Conservation (phyloP, 1,139 yeast genomes). For the Taphrina wiesneri region DNA sequence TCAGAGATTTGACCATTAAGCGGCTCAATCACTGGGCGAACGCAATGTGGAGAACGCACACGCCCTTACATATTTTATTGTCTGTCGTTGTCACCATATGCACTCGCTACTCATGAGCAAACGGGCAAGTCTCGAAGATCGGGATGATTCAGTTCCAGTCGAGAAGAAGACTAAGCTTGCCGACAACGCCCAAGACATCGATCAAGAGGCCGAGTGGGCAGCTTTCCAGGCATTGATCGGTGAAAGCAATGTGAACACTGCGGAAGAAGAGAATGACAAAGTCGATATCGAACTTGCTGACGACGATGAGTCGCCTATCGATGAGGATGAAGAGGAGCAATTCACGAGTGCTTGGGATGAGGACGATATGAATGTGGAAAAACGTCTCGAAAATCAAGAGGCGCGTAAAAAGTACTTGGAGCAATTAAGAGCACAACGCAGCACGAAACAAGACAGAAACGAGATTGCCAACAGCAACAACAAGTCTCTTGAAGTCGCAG, state of each 20-base stretch:
- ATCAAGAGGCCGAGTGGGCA: conserved; percentile 30
- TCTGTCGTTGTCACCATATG: background rate
- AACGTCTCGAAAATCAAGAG: conserved; percentile 25
- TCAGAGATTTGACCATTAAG: too few relatives aligned
- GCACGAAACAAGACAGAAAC: background rate
- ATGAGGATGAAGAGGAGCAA: conserved; percentile 2
- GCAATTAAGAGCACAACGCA: conserved; percentile 6
- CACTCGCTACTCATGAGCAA: conserved; percentile 2
- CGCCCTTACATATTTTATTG: background rate
- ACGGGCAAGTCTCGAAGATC: background rate
- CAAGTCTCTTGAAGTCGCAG: background rate
- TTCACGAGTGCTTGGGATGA: background rate
- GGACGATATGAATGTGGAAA: conserved; percentile 14
- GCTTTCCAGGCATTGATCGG: conserved; percentile 22
- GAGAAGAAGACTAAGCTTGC: background rate
- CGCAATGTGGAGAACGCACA: background rate
- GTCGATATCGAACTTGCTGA: background rate
- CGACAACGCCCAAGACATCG: background rate
- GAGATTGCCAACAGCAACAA: background rate
- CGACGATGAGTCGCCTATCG: conserved; percentile 5
- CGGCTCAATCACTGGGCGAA: background rate
- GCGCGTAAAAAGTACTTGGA: conserved; percentile 15
- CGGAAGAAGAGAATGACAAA: background rate
- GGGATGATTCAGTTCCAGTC: background rate
- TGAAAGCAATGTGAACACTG: background rate